Conservation (phyloP, 73 alveolate species). For the Paramecium pentaurelia region DNA sequence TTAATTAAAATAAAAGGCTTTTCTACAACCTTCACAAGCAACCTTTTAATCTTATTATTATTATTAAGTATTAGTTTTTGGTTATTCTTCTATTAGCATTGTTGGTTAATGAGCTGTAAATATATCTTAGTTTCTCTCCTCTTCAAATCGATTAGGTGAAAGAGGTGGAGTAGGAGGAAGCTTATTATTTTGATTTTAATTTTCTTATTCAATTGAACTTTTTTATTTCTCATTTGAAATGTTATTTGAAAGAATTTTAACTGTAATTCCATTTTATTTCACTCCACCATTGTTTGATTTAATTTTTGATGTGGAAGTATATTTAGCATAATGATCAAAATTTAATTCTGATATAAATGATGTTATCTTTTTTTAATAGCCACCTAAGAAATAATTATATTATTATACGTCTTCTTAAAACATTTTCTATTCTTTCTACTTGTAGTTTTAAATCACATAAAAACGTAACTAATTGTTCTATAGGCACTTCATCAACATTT, state of each 20-base stretch:
- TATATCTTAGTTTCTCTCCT: constrained; percentile 59
- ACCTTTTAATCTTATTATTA: not conserved
- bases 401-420: not conserved
- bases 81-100: not conserved
- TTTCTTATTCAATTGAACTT: not conserved
- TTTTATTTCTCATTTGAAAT: not conserved
- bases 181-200: not conserved
- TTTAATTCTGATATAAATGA: not conserved
- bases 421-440: not conserved
- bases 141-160: not conserved
- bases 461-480: constrained; percentile 14
- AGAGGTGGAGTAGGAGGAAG: not conserved
- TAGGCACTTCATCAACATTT: not conserved
- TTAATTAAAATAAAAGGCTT: not conserved
- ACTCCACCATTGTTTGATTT: not conserved
- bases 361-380: not conserved
- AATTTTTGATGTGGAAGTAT: not conserved
- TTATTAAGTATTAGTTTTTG: constrained; percentile 22
- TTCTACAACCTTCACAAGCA: constrained; percentile 32
- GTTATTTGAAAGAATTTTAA: not conserved
- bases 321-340: constrained; percentile 14
- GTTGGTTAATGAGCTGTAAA: not conserved
- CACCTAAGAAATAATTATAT: not conserved
- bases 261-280: not conserved
- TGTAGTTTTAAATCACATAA: not conserved